phyloP scores from a whole-genome alignment of 371 early-diverging fungal genomes.

The Lichtheimia corymbifera region DNA sequence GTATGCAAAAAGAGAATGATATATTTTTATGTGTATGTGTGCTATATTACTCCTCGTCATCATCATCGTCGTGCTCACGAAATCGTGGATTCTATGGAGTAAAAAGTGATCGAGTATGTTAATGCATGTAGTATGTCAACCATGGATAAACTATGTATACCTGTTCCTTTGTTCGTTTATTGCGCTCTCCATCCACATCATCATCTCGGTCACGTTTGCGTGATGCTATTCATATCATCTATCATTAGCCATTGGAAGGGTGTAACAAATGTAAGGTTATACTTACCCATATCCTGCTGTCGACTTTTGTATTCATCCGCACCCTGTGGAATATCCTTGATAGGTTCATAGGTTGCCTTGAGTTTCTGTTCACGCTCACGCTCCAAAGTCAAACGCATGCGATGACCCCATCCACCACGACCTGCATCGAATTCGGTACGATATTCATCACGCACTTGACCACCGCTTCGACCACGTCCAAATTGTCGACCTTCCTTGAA shows the following conservation, averaged over 20 bases:
- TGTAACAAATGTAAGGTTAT: too few species aligned
- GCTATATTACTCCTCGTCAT: conserved; percentile 34
- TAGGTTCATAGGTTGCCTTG: conserved; percentile 67
- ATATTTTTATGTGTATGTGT: too few species aligned
- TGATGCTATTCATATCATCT: conserved; percentile 5
- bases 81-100: conserved; percentile 55
- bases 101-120: background rate
- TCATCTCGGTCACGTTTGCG: conserved; percentile 46
- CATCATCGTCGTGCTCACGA: conserved; percentile 58
- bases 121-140: background rate
- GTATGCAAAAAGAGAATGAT: too few species aligned
- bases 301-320: conserved; percentile 59
- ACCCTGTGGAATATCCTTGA: conserved; percentile 63
- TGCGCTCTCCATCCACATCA: conserved; percentile 38
- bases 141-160: conserved; percentile 8
- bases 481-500: conserved; percentile 95
- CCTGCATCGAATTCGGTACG: conserved; percentile 94
- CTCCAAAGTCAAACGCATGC: conserved; percentile 64
- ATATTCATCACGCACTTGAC: conserved; percentile 96
- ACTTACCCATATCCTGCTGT: conserved; percentile 28
- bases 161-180: conserved; percentile 50
- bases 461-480: conserved; percentile 95
- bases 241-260: too few species aligned
- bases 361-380: conserved; percentile 62
- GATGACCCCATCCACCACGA: conserved; percentile 96